phyloP scores from a whole-genome alignment of 23 red algal genomes.

The Cyanidiococcus yangmingshanensis region DNA sequence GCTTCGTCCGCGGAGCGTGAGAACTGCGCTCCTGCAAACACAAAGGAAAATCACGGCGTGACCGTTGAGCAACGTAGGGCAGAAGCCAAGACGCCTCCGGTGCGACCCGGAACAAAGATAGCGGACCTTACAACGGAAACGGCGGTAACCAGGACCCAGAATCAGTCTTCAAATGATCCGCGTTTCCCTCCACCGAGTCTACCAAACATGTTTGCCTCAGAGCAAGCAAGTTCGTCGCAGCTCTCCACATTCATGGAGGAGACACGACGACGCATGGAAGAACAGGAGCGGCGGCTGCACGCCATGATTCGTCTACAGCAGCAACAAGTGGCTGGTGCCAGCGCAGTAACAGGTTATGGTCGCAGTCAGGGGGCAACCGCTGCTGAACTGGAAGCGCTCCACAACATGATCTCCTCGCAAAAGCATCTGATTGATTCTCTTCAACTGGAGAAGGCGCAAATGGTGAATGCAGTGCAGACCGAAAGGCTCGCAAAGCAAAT shows the following conservation, averaged over 20 bases:
- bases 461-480: not conserved
- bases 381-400: slow-evolving; percentile 5
- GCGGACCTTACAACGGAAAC: not conserved
- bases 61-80: not conserved
- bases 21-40: not conserved
- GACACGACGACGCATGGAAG: slow-evolving; percentile 14
- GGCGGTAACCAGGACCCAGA: not conserved
- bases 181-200: not conserved
- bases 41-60: not conserved
- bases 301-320: slow-evolving; percentile 10
- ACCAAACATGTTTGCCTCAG: not conserved
- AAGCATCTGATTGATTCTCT: slow-evolving; percentile 15
- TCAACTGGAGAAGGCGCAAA: slow-evolving; percentile 5
- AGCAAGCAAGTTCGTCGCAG: not conserved
- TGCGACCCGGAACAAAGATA: not conserved
- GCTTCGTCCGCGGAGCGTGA: not conserved
- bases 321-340: not conserved
- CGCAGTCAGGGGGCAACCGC: not conserved
- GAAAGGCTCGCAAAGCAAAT: slow-evolving; percentile 10
- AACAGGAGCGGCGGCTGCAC: slow-evolving; percentile 14
- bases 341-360: not conserved
- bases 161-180: no score
- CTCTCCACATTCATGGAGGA: slow-evolving; percentile 14
- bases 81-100: not conserved
- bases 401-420: slow-evolving; percentile 14